phyloP scores from a whole-genome alignment of 2,329 filamentous ascomycete species.

The Chaetomium strumarium region DNA sequence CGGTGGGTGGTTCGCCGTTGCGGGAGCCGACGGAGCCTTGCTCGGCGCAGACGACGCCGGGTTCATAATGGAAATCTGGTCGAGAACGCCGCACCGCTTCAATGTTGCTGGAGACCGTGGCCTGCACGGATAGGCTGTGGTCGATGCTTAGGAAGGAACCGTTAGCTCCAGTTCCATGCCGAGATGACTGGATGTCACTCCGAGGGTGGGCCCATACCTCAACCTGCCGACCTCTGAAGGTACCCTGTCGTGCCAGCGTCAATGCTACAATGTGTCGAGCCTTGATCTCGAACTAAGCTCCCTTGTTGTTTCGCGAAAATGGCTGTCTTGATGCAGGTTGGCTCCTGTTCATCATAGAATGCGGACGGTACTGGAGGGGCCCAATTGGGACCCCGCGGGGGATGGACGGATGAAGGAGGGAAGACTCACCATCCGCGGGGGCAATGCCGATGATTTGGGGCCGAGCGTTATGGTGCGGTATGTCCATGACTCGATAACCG shows the following conservation, averaged over 20 bases:
- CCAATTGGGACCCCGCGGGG: slow-evolving; percentile 23
- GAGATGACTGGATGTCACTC: slow-evolving; percentile 1
- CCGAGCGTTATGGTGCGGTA: neutral
- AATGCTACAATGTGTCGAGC: neutral
- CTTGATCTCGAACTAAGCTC: neutral
- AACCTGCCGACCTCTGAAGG: neutral
- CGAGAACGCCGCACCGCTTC: neutral
- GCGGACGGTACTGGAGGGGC: slow-evolving; percentile 16
- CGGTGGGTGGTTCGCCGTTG: slow-evolving; percentile 37
- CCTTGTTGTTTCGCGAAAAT: neutral
- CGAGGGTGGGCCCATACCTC: neutral
- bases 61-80: slow-evolving; percentile 26
- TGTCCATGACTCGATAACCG: too few relatives aligned
- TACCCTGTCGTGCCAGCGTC: neutral
- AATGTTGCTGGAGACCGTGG: neutral
- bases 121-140: neutral
- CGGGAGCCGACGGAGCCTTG: slow-evolving; percentile 45
- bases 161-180: neutral
- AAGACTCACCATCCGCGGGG: slow-evolving; percentile 22
- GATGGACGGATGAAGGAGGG: slow-evolving; percentile 12
- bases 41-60: slow-evolving; percentile 37
- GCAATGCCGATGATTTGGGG: slow-evolving; percentile 14
- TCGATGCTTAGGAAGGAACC: neutral
- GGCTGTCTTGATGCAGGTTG: neutral
- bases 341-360: neutral